Evolutionary conservation across 140 eudicot species (phyloP), one percentile per base, ranked within the genome.

Genomic region (Stevia rebaudiana): DNA sequence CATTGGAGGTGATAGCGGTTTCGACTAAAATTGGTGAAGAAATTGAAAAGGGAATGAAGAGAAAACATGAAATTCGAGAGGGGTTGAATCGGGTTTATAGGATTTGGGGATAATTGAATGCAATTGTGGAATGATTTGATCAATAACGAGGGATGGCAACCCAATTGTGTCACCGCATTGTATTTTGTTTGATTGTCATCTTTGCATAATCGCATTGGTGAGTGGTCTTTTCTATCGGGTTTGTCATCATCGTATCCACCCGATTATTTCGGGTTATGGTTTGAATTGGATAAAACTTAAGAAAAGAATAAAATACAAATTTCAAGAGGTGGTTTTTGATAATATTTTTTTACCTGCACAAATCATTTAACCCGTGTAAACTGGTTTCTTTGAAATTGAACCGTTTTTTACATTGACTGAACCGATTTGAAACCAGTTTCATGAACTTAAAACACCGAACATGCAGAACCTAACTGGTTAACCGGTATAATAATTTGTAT

Each of bases 161-260:
- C 40, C 48, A 63, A 51, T 35, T 39, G 6, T 0, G 40, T 51
- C 21, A 41, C 11, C 68, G 21, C 33, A 59, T 70, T 40, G 44
- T 21, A 8, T 63, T 72, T 46, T 63, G 71, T 41, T 40, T 63
- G 65, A 35, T 72, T 72, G 0, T 39, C 31, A 8, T 31, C 7
- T 58, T 46, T 5, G n/a, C n/a, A n/a, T n/a, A n/a, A n/a, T n/a
- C n/a, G 66, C 65, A 63, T 72, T 46, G 77, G 77, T 22, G 63
- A 72, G 23, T 54, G 77, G 58, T 44, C 39, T 54, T 44, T 44
- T 35, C 56, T 42, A 55, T 65, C 48, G 30, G n/a, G 35, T 17
- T 6, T 21, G 30, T 55, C 42, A 28, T 46, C 12, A 8, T 3
- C 35, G 40, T 31, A 6, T 31, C 12, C 25, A 19, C 8, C 61